phyloP scores from a whole-genome alignment of 768 basidiomycete genomes.

The Pleurotus sapidus region DNA sequence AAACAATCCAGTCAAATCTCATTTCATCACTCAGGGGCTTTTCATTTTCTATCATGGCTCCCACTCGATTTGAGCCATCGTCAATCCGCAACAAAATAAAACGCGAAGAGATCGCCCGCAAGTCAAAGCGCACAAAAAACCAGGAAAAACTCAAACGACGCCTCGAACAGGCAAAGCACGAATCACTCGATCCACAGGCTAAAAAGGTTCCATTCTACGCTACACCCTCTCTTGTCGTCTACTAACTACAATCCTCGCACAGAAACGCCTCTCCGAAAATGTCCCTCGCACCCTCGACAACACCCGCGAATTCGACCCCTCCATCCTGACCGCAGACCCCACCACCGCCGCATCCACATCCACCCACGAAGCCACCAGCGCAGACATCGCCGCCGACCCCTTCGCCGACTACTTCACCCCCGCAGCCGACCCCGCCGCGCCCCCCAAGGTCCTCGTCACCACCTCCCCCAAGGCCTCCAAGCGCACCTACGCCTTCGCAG shows the following conservation, averaged over 20 bases:
- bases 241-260: not conserved
- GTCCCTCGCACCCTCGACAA: slow-evolving; percentile 93
- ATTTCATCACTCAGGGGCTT: too few species aligned
- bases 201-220: slow-evolving; percentile 56
- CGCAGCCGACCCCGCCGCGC: slow-evolving; percentile 61
- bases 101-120: slow-evolving; percentile 72
- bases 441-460: slow-evolving; percentile 88
- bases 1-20: too few species aligned
- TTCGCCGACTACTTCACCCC: slow-evolving; percentile 78
- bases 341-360: slow-evolving; percentile 24
- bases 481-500: slow-evolving; percentile 87
- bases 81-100: slow-evolving; percentile 87
- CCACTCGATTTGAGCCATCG: slow-evolving; percentile 58
- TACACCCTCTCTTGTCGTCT: not conserved
- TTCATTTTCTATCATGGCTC: slow-evolving; percentile 39
- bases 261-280: slow-evolving; percentile 86
- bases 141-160: slow-evolving; percentile 80
- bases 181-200: slow-evolving; percentile 68
- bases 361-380: slow-evolving; percentile 55
- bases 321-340: slow-evolving; percentile 57
- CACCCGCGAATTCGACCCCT: slow-evolving; percentile 80
- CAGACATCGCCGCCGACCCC: slow-evolving; percentile 70
- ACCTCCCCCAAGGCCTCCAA: slow-evolving; percentile 89
- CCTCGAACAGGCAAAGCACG: slow-evolving; percentile 74
- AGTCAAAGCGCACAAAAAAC: slow-evolving; percentile 72